Conservation (phyloP, 768 basidiomycete genomes). For the Phaeolepiota aurea region DNA sequence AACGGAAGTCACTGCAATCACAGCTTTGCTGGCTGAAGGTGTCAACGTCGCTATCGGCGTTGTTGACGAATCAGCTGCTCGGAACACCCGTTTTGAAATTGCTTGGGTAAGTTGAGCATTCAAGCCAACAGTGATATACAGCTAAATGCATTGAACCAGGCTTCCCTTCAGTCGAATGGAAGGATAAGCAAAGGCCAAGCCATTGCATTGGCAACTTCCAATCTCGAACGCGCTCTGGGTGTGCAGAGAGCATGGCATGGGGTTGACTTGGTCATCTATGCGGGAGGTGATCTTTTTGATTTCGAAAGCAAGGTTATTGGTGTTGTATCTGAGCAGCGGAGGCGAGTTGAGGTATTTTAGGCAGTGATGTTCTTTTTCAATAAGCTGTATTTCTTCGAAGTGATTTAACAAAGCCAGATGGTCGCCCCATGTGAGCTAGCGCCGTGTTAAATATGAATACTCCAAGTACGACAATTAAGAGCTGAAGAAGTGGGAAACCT, state of each 20-base stretch:
- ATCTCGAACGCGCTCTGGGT: conserved; percentile 35
- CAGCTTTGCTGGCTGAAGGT: conserved; percentile 44
- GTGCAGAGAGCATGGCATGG: conserved; percentile 10
- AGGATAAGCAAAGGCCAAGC: conserved; percentile 28
- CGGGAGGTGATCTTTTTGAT: conserved; percentile 29
- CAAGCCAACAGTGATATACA: neutral
- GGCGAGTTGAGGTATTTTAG: conserved; percentile 27
- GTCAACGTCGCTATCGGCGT: conserved; percentile 61
- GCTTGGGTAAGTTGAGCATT: conserved; percentile 33
- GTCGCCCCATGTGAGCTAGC: too few relatives aligned
- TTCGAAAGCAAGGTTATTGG: conserved; percentile 37
- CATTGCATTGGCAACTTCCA: conserved; percentile 29
- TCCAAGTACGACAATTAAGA: too few relatives aligned
- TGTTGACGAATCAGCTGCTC: conserved; percentile 50
- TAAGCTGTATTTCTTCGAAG: neutral
- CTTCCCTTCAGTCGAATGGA: conserved; percentile 23
- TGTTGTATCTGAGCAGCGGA: conserved; percentile 26
- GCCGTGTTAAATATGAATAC: too few relatives aligned
- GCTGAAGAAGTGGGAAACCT: too few relatives aligned
- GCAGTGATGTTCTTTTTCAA: neutral
- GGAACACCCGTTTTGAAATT: conserved; percentile 62
- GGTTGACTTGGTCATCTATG: conserved; percentile 31
- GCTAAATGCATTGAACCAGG: conserved; percentile 7
- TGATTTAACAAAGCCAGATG: too few relatives aligned
- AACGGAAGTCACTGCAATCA: conserved; percentile 44